Evolutionary conservation across 106 monocot species (phyloP).

Genomic region (Dactylorhiza incarnata): DNA sequence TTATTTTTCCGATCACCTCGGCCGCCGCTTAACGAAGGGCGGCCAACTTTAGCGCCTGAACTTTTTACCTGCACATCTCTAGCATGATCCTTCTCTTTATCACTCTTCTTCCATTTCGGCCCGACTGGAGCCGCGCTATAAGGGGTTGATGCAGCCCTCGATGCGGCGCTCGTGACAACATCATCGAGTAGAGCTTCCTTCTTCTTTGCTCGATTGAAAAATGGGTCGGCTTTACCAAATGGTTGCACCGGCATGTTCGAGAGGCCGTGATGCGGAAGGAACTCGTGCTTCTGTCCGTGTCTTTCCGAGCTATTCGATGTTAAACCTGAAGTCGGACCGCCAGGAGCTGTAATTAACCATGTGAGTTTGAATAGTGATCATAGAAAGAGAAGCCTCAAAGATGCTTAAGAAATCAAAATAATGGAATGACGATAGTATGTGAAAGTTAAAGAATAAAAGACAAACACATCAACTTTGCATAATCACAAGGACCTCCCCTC

Average conservation of each 20-base stretch:
- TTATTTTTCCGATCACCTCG: constrained; percentile 75
- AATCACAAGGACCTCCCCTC: too few species aligned
- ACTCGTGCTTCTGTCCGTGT: constrained; percentile 36
- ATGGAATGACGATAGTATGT: too few species aligned
- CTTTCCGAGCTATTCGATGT: constrained; percentile 15
- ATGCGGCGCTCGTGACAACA: constrained; percentile 42
- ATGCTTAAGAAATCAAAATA: neutral
- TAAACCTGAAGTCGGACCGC: constrained; percentile 8
- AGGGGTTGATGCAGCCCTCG: constrained; percentile 22
- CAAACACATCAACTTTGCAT: too few species aligned
- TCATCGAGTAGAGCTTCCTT: constrained; percentile 64
- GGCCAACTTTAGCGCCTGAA: constrained; percentile 51
- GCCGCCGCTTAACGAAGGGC: constrained; percentile 33
- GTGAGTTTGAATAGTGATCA: neutral
- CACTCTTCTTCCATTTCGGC: constrained; percentile 69
- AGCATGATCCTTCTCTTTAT: constrained; percentile 44
- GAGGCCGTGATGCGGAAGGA: constrained; percentile 21
- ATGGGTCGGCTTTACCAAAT: constrained; percentile 23
- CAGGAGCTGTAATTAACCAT: neutral
- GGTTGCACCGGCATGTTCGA: constrained; percentile 25
- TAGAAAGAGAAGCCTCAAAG: neutral
- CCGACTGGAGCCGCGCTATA: constrained; percentile 27
- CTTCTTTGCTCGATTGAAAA: constrained; percentile 41
- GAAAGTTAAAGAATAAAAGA: too few species aligned
- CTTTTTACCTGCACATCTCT: constrained; percentile 40